Percentiles rank a stretch among this genome's conserved stretches.
Conservation (phyloP, 805 yeast genomes). For the Zygotorulaspora florentina region DNA sequence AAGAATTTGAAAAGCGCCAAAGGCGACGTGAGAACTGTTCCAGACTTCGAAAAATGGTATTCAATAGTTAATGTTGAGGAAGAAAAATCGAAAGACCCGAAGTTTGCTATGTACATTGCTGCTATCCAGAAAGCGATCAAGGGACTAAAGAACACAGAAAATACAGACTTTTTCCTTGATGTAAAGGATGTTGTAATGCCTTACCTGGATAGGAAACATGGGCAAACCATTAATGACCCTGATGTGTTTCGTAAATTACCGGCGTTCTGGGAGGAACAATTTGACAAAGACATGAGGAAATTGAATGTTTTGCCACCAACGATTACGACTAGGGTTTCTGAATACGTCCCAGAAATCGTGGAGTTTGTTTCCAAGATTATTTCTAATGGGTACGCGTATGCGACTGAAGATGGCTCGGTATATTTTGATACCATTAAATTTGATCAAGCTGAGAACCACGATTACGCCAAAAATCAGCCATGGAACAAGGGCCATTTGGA, state of each 20-base stretch:
- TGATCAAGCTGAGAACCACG: conserved; percentile 67
- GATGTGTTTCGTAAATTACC: conserved; percentile 76
- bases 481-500: conserved; percentile 92
- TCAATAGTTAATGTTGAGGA: conserved; percentile 45
- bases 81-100: conserved; percentile 61
- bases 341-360: conserved; percentile 90
- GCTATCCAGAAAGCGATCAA: conserved; percentile 57
- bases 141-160: conserved; percentile 22
- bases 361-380: conserved; percentile 72
- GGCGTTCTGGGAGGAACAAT: conserved; percentile 83
- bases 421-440: conserved; percentile 86
- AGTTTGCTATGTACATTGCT: conserved; percentile 75
- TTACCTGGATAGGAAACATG: conserved; percentile 63
- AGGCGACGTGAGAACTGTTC: conserved; percentile 21
- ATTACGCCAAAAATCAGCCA: conserved; percentile 94
- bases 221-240: conserved; percentile 79
- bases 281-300: conserved; percentile 76
- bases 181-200: conserved; percentile 79
- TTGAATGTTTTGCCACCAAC: conserved; percentile 83
- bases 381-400: conserved; percentile 76
- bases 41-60: conserved; percentile 51
- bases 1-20: conserved; percentile 50
- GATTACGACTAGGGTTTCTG: conserved; percentile 90
- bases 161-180: conserved; percentile 40
- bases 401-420: conserved; percentile 86